These are phyloP conservation scores for Tylopilus sp. DNA, from an alignment of 768 basidiomycete species.

Conservation along the genomic window DNA sequence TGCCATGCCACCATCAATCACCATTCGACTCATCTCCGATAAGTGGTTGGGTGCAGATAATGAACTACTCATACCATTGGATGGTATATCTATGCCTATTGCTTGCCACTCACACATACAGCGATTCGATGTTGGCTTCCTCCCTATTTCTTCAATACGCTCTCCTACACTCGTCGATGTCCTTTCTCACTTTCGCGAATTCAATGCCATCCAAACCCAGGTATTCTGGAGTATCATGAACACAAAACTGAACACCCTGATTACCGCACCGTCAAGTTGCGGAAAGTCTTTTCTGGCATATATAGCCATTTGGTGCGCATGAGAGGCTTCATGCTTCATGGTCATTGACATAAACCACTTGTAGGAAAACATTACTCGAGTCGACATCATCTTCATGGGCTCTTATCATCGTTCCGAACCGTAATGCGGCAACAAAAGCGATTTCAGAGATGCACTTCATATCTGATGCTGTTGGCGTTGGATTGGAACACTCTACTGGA, in stretches of 20 bases:
- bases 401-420: constrained; percentile 61
- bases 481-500: constrained; percentile 32
- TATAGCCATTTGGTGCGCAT: constrained; percentile 70
- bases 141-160: constrained; percentile 54
- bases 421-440: constrained; percentile 53
- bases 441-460: constrained; percentile 48
- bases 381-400: constrained; percentile 47
- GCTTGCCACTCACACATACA: constrained; percentile 54
- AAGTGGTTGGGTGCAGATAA: constrained; percentile 92
- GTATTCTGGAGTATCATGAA: constrained; percentile 77
- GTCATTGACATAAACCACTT: constrained; percentile 11
- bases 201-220: constrained; percentile 91
- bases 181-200: constrained; percentile 43
- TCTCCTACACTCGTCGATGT: constrained; percentile 42
- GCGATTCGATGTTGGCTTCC: constrained; percentile 71
- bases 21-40: constrained; percentile 81
- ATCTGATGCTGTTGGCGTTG: constrained; percentile 38
- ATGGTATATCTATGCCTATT: constrained; percentile 72
- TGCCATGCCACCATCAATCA: constrained; percentile 59
- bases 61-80: constrained; percentile 59
- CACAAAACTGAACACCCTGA: constrained; percentile 61
- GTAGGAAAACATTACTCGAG: constrained; percentile 54
- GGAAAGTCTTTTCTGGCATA: constrained; percentile 80
- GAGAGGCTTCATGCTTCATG: constrained; percentile 23
- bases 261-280: constrained; percentile 76